Conservation (phyloP, 495 filamentous ascomycete genomes). For the Ramalina peruviana region DNA sequence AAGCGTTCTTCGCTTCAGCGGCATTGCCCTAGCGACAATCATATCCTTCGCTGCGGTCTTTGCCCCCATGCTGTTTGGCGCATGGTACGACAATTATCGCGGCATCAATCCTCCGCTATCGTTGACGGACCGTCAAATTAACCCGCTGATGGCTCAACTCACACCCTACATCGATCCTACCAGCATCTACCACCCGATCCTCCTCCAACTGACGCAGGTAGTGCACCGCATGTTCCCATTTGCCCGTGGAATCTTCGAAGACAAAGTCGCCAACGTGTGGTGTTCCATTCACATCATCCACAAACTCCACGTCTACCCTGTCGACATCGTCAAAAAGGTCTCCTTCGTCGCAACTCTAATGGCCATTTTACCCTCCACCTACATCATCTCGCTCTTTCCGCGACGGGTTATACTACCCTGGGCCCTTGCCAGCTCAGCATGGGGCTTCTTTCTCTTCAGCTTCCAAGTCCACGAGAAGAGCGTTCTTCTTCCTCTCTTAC, state of each 20-base stretch:
- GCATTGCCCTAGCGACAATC: slow-evolving; percentile 58
- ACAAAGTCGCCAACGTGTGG: slow-evolving; percentile 98
- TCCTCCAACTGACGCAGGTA: slow-evolving; percentile 67
- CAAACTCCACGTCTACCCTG: slow-evolving; percentile 54
- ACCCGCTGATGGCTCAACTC: slow-evolving; percentile 42
- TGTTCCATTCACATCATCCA: slow-evolving; percentile 78
- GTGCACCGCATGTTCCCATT: slow-evolving; percentile 91
- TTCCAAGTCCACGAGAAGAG: slow-evolving; percentile 99
- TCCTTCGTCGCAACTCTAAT: slow-evolving; percentile 62
- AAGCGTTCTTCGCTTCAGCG: slow-evolving; percentile 53
- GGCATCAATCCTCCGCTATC: slow-evolving; percentile 35
- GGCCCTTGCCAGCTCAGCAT: slow-evolving; percentile 66
- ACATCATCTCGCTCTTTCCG: slow-evolving; percentile 66
- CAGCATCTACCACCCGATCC: slow-evolving; percentile 51
- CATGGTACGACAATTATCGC: slow-evolving; percentile 40
- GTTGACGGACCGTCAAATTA: slow-evolving; percentile 21
- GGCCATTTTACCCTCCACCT: slow-evolving; percentile 64
- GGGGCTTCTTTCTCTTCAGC: slow-evolving; percentile 94
- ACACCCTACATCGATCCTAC: slow-evolving; percentile 45
- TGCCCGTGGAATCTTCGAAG: slow-evolving; percentile 85
- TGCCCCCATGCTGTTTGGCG: slow-evolving; percentile 55
- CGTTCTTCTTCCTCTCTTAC: slow-evolving; percentile 77
- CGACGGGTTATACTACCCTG: slow-evolving; percentile 62
- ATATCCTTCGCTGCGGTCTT: slow-evolving; percentile 62
- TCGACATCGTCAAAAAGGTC: slow-evolving; percentile 50